Base-by-base conservation (phyloP, 805 yeast species). In the Zygosaccharomyces lentus region DNA sequence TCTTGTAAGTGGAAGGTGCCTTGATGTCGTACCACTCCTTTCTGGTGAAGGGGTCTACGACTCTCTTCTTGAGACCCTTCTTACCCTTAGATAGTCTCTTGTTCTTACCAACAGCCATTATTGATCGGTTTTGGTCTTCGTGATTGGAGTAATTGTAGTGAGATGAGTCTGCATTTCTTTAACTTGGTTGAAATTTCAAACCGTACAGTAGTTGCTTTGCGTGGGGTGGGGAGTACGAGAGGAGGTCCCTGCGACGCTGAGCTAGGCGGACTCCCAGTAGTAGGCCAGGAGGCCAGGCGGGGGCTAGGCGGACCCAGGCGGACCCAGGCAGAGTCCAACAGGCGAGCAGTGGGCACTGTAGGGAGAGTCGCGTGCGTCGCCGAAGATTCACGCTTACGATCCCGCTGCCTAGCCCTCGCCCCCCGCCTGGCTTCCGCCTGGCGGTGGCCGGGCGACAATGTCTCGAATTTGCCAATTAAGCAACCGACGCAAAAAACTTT, bases 21-120 rank as follows among this genome's bases (percentile, higher is more conserved):
- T 90, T 89, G 78, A 90, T 87, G 75, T 87, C 95, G 75, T 79
- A 90, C 98, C 98, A 91, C 68, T 90, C 98, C 80, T 91, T 91
- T 77, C 90, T 89, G 84, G 96, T 81, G 93, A 91, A 91, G 72
- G 98, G 98, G 82, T 91, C 99, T 64, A 89, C 95, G 72, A 87
- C 93, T 84, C 84, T 91, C 95, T 91, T 93, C 95, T 91, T 91
- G 75, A 88, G 78, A 71, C 98, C 97, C 78, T 91, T 91, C 88
- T 85, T 84, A 71, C 93, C 91, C 80, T 82, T 82, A 75, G 80
- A 75, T 70, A 80, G 74, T 73, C 84, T 77, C 83, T 85, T 85
- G 75, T 85, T 85, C 80, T 85, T 85, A 68, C 91, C 91, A 71
- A 84, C 87, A 78, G 86, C 88, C 87, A 81, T 80, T 48, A 41